Evolutionary conservation across 2,329 filamentous ascomycete species (phyloP).

Genomic region (Graphilbum ipis-grandicollis): DNA sequence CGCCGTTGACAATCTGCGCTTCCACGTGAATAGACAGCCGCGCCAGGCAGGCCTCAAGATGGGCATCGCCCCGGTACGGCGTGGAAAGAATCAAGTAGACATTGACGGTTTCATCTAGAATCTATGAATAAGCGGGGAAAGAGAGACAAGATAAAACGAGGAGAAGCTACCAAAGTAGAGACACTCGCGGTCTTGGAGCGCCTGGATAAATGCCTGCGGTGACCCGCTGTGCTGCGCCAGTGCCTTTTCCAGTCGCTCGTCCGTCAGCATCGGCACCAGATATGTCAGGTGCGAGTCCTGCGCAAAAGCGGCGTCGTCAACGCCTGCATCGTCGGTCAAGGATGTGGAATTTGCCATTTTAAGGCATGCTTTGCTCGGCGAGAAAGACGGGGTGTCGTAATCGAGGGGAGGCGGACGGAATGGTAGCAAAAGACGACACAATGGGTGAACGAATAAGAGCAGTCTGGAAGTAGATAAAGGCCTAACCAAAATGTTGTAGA

Average conservation of each 20-base stretch:
- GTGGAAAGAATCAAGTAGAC: conserved; percentile 53
- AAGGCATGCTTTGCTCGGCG: too few species aligned
- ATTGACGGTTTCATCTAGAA: conserved; percentile 53
- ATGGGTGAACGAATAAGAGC: too few species aligned
- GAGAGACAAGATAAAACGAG: background rate
- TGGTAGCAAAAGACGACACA: too few species aligned
- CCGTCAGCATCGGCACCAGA: conserved; percentile 38
- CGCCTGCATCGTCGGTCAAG: too few species aligned
- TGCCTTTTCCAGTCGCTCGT: conserved; percentile 33
- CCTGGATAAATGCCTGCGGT: conserved; percentile 30
- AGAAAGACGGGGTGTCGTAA: too few species aligned
- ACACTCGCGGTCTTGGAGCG: conserved; percentile 42
- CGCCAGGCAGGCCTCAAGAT: conserved; percentile 39
- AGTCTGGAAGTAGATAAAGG: too few species aligned
- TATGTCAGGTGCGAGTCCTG: conserved; percentile 43
- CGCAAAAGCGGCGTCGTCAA: conserved; percentile 29
- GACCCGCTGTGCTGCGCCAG: conserved; percentile 21
- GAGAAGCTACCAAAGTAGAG: conserved; percentile 49
- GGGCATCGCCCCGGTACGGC: conserved; percentile 37
- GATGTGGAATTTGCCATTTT: too few species aligned
- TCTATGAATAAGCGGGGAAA: background rate
- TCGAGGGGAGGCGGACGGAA: too few species aligned
- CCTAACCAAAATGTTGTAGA: too few species aligned
- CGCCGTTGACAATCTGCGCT: conserved; percentile 43
- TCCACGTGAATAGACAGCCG: conserved; percentile 51